Percentiles rank a stretch among this genome's conserved stretches.
Conservation (phyloP, 1,284 basidiomycete species). For the Puccinia hordei region DNA sequence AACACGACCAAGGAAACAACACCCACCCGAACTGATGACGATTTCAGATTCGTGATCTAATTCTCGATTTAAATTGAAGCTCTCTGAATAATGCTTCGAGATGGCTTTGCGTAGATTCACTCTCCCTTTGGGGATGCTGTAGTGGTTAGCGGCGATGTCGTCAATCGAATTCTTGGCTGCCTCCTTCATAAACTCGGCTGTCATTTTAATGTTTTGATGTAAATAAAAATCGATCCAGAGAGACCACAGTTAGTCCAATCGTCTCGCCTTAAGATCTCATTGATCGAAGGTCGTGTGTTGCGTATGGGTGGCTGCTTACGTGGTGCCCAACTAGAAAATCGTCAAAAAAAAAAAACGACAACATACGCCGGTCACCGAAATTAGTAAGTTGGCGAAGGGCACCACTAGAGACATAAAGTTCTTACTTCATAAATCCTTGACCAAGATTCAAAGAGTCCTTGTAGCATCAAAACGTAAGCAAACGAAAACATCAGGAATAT, state of each 20-base stretch:
- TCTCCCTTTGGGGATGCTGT: constrained; percentile 79
- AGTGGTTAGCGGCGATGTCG: constrained; percentile 75
- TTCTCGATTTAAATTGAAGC: constrained; percentile 68
- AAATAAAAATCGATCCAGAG: too few species aligned
- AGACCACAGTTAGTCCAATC: not conserved
- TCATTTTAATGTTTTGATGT: not conserved
- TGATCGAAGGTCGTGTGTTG: not conserved
- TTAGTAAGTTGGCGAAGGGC: not conserved
- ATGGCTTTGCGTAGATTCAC: constrained; percentile 82
- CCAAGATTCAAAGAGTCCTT: constrained; percentile 58
- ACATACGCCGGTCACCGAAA: not conserved
- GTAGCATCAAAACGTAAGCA: not conserved
- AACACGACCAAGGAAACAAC: not conserved
- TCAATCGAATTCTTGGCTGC: constrained; percentile 74
- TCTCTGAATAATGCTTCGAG: constrained; percentile 68
- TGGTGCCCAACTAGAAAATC: constrained; percentile 30
- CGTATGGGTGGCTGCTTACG: constrained; percentile 7
- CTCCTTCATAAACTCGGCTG: constrained; percentile 70
- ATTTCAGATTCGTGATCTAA: constrained; percentile 86
- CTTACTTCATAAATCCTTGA: constrained; percentile 61
- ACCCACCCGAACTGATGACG: constrained; percentile 85
- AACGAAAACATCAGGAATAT: too few species aligned
- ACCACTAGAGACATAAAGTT: constrained; percentile 66
- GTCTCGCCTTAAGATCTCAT: too few species aligned
- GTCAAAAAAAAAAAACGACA: not conserved